Percentiles rank a stretch among this genome's conserved stretches.
Conservation (phyloP, 345 rosid genomes). For the Excoecaria cochinchinensis region DNA sequence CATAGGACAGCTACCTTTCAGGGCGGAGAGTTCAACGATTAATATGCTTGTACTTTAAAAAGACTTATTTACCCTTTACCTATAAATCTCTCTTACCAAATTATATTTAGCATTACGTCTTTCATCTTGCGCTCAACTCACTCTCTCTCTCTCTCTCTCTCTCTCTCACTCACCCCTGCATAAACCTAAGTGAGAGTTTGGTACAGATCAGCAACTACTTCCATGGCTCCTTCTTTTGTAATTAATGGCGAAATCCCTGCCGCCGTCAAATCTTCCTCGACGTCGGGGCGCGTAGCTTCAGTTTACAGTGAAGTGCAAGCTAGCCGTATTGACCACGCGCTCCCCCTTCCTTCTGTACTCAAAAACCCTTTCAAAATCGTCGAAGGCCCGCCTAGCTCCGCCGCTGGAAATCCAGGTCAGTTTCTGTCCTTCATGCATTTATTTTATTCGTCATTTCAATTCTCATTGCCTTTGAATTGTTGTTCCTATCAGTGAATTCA, state of each 20-base stretch:
- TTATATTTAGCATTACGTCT: no score
- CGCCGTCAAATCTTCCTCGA: constrained; percentile 36
- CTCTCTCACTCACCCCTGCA: not conserved
- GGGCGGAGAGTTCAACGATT: not conserved
- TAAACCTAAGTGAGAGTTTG: not conserved
- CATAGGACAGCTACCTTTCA: not conserved
- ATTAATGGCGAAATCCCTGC: constrained; percentile 35
- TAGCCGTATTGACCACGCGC: constrained; percentile 69
- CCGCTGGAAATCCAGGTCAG: constrained; percentile 90
- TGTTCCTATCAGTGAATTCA: not conserved
- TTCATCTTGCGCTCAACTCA: not conserved
- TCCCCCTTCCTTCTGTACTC: constrained; percentile 83
- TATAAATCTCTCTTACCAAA: not conserved
- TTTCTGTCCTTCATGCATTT: constrained; percentile 5
- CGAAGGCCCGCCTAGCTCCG: constrained; percentile 85
- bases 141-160: no score
- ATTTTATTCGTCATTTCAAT: not conserved
- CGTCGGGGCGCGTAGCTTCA: constrained; percentile 55
- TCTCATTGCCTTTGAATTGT: not conserved
- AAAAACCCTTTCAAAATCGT: constrained; percentile 62
- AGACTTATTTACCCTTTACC: not conserved
- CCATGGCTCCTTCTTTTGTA: constrained; percentile 65
- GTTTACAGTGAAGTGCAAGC: constrained; percentile 87
- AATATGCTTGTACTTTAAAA: not conserved
- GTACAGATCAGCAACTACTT: not conserved